Conservation (phyloP, 805 yeast species). For the Kluyveromyces aestuarii region DNA sequence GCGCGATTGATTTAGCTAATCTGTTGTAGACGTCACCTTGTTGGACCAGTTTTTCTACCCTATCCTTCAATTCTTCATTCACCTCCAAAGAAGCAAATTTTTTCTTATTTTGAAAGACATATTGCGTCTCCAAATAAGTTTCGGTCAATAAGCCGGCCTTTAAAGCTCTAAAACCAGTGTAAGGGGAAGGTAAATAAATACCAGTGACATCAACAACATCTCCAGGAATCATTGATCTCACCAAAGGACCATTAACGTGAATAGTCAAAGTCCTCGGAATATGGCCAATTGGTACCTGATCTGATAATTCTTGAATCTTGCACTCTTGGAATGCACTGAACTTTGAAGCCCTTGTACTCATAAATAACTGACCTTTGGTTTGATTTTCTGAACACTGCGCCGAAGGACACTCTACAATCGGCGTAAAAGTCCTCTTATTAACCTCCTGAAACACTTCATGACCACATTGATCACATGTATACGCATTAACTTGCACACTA, state of each 20-base stretch:
- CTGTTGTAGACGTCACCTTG: conserved; percentile 71
- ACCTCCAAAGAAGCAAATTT: conserved; percentile 63
- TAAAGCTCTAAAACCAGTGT: conserved; percentile 89
- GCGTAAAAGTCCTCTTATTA: conserved; percentile 71
- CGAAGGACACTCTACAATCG: conserved; percentile 82
- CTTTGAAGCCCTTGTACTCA: conserved; percentile 93
- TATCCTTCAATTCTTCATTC: conserved; percentile 44
- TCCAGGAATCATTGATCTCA: conserved; percentile 84
- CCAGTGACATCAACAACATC: conserved; percentile 92
- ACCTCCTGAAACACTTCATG: conserved; percentile 95
- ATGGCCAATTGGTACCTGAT: conserved; percentile 97
- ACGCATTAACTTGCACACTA: conserved; percentile 80
- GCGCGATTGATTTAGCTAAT: conserved; percentile 86
- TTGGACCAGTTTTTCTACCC: conserved; percentile 44
- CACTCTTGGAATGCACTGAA: conserved; percentile 94
- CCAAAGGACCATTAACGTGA: conserved; percentile 88
- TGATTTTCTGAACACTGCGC: conserved; percentile 68
- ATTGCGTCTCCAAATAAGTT: conserved; percentile 84
- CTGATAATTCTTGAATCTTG: conserved; percentile 86
- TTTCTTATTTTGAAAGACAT: conserved; percentile 78
- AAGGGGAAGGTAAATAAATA: conserved; percentile 86
- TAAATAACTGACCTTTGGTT: conserved; percentile 79
- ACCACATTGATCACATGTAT: conserved; percentile 97
- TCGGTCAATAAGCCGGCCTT: conserved; percentile 91
- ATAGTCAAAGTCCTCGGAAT: conserved; percentile 83